phyloP scores from a whole-genome alignment of 495 filamentous ascomycete species.

The Neurospora hispaniola region DNA sequence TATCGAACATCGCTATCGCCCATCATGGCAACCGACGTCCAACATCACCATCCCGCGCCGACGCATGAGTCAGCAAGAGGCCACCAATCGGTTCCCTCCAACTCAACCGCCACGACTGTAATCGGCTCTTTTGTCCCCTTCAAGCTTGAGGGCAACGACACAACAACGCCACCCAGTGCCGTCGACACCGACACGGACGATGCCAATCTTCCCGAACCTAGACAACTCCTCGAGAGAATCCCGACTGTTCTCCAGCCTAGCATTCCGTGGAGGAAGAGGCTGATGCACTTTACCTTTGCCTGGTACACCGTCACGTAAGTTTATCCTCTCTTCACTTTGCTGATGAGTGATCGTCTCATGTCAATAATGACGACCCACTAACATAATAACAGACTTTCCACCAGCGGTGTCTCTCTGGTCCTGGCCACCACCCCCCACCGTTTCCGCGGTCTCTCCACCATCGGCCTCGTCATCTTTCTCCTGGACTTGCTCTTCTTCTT shows the following conservation, averaged over 20 bases:
- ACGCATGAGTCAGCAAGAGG: background rate
- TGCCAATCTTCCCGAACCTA: background rate
- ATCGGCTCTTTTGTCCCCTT: background rate
- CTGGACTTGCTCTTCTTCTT: constrained; percentile 52
- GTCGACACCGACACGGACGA: background rate
- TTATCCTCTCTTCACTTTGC: background rate
- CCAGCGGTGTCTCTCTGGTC: constrained; percentile 52
- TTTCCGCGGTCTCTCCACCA: constrained; percentile 46
- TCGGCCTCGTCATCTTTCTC: constrained; percentile 52
- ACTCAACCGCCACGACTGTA: background rate
- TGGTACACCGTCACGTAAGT: constrained; percentile 52
- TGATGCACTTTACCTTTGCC: constrained; percentile 63
- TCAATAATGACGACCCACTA: background rate
- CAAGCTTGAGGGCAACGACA: background rate
- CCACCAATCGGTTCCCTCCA: background rate
- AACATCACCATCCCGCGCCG: background rate
- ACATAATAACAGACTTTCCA: constrained; percentile 40
- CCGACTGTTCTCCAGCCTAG: constrained; percentile 21
- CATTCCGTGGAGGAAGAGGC: constrained; percentile 27
- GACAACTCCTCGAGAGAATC: constrained; percentile 11
- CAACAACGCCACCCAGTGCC: background rate
- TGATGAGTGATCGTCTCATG: background rate
- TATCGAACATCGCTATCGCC: background rate
- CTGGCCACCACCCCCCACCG: constrained; percentile 46
- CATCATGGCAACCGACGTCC: background rate